These are phyloP conservation scores for Paracamarosporium sp. DNA, from an alignment of 2,329 filamentous ascomycete species.

Conservation along the genomic window DNA sequence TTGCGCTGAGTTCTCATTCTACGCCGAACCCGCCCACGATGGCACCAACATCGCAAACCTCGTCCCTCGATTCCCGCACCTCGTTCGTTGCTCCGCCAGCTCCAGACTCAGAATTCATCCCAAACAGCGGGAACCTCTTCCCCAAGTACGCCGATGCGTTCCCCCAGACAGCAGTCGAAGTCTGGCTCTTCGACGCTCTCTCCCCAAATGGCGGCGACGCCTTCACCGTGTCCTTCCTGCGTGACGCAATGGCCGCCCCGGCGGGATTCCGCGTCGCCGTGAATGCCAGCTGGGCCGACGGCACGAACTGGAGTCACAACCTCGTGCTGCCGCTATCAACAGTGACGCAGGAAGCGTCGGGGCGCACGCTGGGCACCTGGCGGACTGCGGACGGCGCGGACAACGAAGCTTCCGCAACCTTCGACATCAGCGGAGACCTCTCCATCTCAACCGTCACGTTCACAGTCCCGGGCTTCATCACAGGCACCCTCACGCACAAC, in stretches of 20 bases:
- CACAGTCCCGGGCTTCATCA: constrained; percentile 9
- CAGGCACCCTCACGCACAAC: constrained; percentile 7
- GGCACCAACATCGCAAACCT: constrained; percentile 1
- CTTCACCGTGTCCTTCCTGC: constrained; percentile 10
- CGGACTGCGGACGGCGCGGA: neutral
- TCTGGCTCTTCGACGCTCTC: constrained; percentile 11
- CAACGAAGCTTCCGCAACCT: constrained; percentile 1
- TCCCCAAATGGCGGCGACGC: constrained; percentile 3
- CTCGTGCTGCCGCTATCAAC: constrained; percentile 6
- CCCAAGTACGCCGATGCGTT: constrained; percentile 10
- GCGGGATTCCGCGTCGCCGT: constrained; percentile 7
- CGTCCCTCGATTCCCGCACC: constrained; percentile 2
- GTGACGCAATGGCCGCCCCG: constrained; percentile 4
- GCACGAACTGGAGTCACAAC: constrained; percentile 6
- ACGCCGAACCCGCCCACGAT: constrained; percentile 8
- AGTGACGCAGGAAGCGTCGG: constrained; percentile 3
- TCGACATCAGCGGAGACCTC: constrained; percentile 8
- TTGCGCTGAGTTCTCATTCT: too few relatives aligned
- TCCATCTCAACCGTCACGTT: constrained; percentile 8
- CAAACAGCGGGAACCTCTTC: constrained; percentile 9
- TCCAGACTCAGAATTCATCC: constrained; percentile 6
- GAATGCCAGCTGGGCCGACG: constrained; percentile 10
- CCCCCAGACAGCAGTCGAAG: constrained; percentile 9
- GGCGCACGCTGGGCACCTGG: constrained; percentile 5
- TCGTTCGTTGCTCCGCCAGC: constrained; percentile 7